A percentile compares a stretch with the other conserved stretches of the same genome.
These are phyloP conservation scores for Myriosclerotinia curreyana DNA, from an alignment of 2,329 filamentous ascomycete species.

Conservation along the genomic window DNA sequence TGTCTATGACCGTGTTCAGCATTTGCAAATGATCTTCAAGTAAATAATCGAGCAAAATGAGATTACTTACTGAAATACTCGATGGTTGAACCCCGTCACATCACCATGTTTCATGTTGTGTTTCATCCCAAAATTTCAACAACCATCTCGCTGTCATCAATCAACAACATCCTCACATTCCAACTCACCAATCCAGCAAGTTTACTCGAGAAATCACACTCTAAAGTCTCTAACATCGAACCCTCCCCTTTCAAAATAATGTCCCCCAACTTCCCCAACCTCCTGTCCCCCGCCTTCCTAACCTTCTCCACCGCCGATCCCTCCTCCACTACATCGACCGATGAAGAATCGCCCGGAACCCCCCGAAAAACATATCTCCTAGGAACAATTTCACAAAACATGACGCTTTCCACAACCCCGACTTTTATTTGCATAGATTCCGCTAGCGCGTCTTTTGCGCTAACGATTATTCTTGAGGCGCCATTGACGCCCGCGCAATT, in stretches of 20 bases:
- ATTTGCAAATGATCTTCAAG: not conserved
- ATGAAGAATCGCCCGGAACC: slow-evolving; percentile 5
- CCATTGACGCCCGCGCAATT: slow-evolving; percentile 22
- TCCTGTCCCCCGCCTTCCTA: slow-evolving; percentile 30
- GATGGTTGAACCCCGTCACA: slow-evolving; percentile 1
- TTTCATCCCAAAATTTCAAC: not conserved
- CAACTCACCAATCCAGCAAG: not conserved
- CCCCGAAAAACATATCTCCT: slow-evolving; percentile 28
- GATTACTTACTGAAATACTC: not conserved
- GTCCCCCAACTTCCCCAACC: slow-evolving; percentile 26
- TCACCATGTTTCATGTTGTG: not conserved
- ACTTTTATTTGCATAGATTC: slow-evolving; percentile 36
- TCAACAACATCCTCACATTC: not conserved
- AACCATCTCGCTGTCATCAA: not conserved
- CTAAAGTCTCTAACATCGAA: not conserved
- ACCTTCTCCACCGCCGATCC: slow-evolving; percentile 25
- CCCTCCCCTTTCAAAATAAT: not conserved
- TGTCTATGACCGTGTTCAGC: not conserved
- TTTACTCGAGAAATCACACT: slow-evolving; percentile 1
- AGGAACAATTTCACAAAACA: slow-evolving; percentile 34
- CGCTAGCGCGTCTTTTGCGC: slow-evolving; percentile 27
- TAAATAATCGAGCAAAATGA: not conserved
- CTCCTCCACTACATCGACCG: not conserved
- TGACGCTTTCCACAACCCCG: slow-evolving; percentile 35
- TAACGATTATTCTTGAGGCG: slow-evolving; percentile 27